Conservation (phyloP, 2,329 filamentous ascomycete species). For the Xylaria sp. region DNA sequence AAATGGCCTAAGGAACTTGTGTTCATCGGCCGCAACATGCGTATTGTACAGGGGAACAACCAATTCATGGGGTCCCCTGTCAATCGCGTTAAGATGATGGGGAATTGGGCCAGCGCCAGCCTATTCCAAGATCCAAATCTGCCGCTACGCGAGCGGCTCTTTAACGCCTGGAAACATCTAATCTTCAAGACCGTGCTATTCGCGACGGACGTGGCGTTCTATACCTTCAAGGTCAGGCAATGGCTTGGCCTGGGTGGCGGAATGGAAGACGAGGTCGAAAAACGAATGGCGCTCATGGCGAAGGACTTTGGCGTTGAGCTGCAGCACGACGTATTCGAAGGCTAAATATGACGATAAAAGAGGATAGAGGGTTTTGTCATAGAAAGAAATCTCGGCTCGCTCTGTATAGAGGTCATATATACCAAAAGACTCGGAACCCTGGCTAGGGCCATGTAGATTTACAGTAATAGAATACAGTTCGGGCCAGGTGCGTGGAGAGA, state of each 20-base stretch:
- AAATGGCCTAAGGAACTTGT: conserved; percentile 92
- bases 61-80: conserved; percentile 90
- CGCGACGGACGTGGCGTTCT: conserved; percentile 83
- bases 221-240: conserved; percentile 81
- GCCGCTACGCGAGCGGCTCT: conserved; percentile 68
- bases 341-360: conserved; percentile 60
- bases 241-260: conserved; percentile 79
- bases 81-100: conserved; percentile 94
- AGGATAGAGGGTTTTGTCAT: conserved; percentile 20
- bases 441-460: conserved; percentile 30
- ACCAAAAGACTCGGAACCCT: conserved; percentile 15
- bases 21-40: conserved; percentile 90
- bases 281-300: conserved; percentile 85
- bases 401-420: conserved; percentile 21
- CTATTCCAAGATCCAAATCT: conserved; percentile 80
- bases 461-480: conserved; percentile 25
- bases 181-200: conserved; percentile 84
- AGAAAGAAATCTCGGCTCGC: conserved; percentile 38
- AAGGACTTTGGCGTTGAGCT: conserved; percentile 92
- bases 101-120: conserved; percentile 86
- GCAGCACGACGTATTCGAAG: conserved; percentile 88
- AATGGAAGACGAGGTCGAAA: conserved; percentile 95
- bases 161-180: conserved; percentile 79
- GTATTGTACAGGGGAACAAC: conserved; percentile 94
- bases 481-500: conserved; percentile 4